Percentiles rank a stretch among this genome's conserved stretches.
These are phyloP conservation scores for Exobasidium cylindrosporum DNA, from an alignment of 1,284 basidiomycete species.

Conservation along the genomic window DNA sequence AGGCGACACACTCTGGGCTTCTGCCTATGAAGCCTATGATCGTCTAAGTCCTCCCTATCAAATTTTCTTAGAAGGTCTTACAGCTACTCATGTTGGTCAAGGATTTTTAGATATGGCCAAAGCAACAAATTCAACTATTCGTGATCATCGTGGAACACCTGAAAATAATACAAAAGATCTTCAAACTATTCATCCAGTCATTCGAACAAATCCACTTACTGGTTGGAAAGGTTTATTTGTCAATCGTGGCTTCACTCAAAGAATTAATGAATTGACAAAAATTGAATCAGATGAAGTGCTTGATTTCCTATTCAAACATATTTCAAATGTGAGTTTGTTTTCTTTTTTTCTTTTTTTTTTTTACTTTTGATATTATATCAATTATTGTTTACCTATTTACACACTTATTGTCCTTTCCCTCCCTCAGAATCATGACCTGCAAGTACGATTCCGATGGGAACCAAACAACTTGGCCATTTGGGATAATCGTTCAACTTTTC, in stretches of 20 bases:
- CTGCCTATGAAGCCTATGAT: conserved; percentile 7
- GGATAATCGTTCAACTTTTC: conserved; percentile 7
- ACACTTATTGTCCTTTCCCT: not conserved
- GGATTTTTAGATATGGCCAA: not conserved
- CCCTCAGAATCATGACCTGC: not conserved
- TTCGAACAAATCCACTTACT: conserved; percentile 68
- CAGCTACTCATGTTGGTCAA: conserved; percentile 2
- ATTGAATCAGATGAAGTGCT: not conserved
- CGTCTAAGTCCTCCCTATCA: conserved; percentile 2
- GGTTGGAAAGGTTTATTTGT: conserved; percentile 74
- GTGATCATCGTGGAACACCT: conserved; percentile 8
- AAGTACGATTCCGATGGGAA: conserved; percentile 5
- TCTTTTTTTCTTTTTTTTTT: too few species aligned
- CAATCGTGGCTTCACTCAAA: not conserved
- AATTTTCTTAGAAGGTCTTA: conserved; percentile 2
- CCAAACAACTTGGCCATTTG: not conserved
- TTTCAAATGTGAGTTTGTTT: not conserved
- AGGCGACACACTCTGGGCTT: conserved; percentile 8
- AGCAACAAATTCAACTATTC: not conserved
- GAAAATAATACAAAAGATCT: conserved; percentile 45
- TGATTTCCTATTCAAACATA: conserved; percentile 3
- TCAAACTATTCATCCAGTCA: conserved; percentile 61
- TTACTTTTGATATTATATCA: too few species aligned
- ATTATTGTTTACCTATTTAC: too few species aligned
- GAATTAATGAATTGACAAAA: conserved; percentile 3